A percentile compares a stretch with the other conserved stretches of the same genome.
Conservation (phyloP, 2,329 filamentous ascomycete genomes). For the Fusarium neocosmosporiellum region DNA sequence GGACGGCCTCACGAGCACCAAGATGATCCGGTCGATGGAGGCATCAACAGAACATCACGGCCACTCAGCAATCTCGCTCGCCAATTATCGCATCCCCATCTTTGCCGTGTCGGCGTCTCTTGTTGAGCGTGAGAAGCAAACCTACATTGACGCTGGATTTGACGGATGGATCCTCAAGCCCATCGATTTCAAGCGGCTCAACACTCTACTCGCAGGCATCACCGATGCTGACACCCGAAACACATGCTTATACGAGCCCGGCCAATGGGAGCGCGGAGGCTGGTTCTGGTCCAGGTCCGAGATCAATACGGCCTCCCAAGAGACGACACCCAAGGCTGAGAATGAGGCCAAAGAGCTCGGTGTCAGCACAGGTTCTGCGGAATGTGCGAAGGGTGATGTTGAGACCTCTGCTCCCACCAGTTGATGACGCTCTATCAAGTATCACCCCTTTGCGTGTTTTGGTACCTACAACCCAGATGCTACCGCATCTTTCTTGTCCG, state of each 20-base stretch:
- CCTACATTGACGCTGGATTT: conserved; percentile 82
- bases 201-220: conserved; percentile 76
- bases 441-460: not conserved
- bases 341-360: conserved; percentile 33
- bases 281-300: conserved; percentile 69
- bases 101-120: conserved; percentile 90
- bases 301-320: conserved; percentile 25
- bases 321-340: conserved; percentile 44
- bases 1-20: conserved; percentile 83
- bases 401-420: not conserved
- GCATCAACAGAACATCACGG: conserved; percentile 58
- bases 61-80: conserved; percentile 68
- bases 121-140: conserved; percentile 73
- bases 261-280: conserved; percentile 86
- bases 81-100: conserved; percentile 78
- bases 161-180: conserved; percentile 94
- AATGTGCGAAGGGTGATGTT: not conserved
- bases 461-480: not conserved
- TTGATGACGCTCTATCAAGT: not conserved
- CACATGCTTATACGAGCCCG: conserved; percentile 74
- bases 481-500: not conserved
- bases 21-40: conserved; percentile 83
- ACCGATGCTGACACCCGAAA: conserved; percentile 68
- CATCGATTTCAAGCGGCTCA: conserved; percentile 82
- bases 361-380: not conserved